Conservation (phyloP, 1,139 yeast species). For the Casaregolazyma lundiana region DNA sequence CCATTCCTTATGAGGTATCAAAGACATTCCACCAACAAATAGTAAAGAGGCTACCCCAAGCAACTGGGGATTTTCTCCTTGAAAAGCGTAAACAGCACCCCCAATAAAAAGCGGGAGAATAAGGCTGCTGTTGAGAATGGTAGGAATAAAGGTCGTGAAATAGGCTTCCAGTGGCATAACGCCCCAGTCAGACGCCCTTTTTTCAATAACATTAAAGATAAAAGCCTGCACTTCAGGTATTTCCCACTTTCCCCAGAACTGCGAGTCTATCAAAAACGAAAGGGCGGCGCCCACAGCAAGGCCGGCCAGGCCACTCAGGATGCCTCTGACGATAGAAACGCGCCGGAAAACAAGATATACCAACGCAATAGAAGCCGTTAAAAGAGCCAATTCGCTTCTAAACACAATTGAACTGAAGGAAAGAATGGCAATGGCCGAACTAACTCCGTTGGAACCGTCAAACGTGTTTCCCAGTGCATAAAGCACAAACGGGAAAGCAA, state of each 20-base stretch:
- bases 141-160: slow-evolving; percentile 54
- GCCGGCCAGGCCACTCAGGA: slow-evolving; percentile 49
- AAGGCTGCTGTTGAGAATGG: slow-evolving; percentile 54
- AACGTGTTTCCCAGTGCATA: slow-evolving; percentile 30
- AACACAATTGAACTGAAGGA: slow-evolving; percentile 65
- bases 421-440: slow-evolving; percentile 49
- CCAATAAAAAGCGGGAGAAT: slow-evolving; percentile 24
- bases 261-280: slow-evolving; percentile 60
- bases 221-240: slow-evolving; percentile 77
- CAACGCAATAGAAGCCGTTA: slow-evolving; percentile 45
- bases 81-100: slow-evolving; percentile 27
- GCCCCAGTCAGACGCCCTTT: slow-evolving; percentile 80
- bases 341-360: slow-evolving; percentile 38
- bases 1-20: slow-evolving; percentile 95
- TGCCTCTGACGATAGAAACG: slow-evolving; percentile 37
- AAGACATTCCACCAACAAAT: slow-evolving; percentile 60
- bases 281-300: slow-evolving; percentile 46
- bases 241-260: slow-evolving; percentile 56
- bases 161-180: slow-evolving; percentile 69
- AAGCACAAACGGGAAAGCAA: slow-evolving; percentile 72
- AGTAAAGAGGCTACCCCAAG: slow-evolving; percentile 45
- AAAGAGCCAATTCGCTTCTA: slow-evolving; percentile 65
- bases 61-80: not conserved
- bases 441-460: slow-evolving; percentile 3
- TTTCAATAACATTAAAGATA: slow-evolving; percentile 65